phyloP scores from a whole-genome alignment of 2,329 filamentous ascomycete species.

The Endoconidiophora laricicola region DNA sequence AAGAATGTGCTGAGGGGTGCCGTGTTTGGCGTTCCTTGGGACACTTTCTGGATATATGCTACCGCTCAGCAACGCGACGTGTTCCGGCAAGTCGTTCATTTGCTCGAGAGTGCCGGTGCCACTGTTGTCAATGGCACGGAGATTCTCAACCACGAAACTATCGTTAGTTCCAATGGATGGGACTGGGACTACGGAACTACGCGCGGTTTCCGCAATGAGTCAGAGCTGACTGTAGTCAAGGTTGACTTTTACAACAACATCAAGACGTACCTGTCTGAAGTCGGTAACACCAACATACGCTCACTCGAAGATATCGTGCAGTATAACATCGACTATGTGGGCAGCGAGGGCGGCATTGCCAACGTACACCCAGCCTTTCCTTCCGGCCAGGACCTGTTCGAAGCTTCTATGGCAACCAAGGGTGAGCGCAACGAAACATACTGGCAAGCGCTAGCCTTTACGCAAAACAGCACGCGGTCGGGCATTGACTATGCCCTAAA shows the following conservation, averaged over 20 bases:
- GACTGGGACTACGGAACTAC: constrained; percentile 52
- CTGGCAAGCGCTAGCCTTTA: constrained; percentile 47
- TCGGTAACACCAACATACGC: constrained; percentile 42
- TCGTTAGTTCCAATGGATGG: constrained; percentile 53
- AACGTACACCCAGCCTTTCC: constrained; percentile 42
- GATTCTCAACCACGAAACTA: constrained; percentile 42
- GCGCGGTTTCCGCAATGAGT: constrained; percentile 51
- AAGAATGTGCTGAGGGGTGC: constrained; percentile 40
- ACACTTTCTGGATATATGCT: constrained; percentile 50
- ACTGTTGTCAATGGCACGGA: constrained; percentile 55
- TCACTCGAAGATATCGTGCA: constrained; percentile 48
- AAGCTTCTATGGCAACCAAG: constrained; percentile 42
- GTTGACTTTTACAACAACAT: constrained; percentile 51
- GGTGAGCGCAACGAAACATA: constrained; percentile 50
- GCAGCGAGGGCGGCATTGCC: constrained; percentile 49
- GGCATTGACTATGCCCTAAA: constrained; percentile 54
- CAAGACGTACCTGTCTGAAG: constrained; percentile 42
- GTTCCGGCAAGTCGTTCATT: constrained; percentile 25
- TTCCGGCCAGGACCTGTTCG: constrained; percentile 56
- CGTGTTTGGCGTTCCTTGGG: constrained; percentile 55
- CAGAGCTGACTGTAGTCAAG: constrained; percentile 57
- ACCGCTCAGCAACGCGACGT: constrained; percentile 36
- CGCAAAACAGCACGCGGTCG: constrained; percentile 38
- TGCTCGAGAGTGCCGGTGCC: constrained; percentile 44
- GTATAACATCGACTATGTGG: constrained; percentile 47